These are phyloP conservation scores for Prunus campanulata DNA, from an alignment of 306 rosid genomes.

Conservation along the genomic window DNA sequence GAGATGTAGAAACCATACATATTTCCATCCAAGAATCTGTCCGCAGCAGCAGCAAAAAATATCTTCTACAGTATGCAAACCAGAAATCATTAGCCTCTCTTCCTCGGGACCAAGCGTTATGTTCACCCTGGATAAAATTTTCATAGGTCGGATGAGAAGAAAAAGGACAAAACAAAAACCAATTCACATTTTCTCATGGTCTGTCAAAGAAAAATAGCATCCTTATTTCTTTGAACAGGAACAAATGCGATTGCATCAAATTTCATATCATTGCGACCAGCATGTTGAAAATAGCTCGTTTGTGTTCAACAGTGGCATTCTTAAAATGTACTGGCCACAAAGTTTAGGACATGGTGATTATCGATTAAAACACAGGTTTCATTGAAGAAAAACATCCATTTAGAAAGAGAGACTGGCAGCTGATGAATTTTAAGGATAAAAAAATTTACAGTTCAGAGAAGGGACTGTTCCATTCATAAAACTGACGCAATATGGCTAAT, in stretches of 20 bases:
- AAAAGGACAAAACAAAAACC: conserved; percentile 13
- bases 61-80: conserved; percentile 86
- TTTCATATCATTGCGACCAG: not conserved
- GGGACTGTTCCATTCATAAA: not conserved
- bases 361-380: not conserved
- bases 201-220: not conserved
- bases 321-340: not conserved
- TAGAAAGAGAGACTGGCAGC: not conserved
- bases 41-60: conserved; percentile 84
- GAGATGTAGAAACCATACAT: conserved; percentile 50
- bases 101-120: conserved; percentile 58
- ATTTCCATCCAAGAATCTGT: conserved; percentile 92
- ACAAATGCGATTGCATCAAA: not conserved
- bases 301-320: not conserved
- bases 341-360: not conserved
- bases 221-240: not conserved
- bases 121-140: conserved; percentile 55
- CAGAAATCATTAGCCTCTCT: conserved; percentile 76
- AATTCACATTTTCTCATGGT: not conserved
- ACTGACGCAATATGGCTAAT: not conserved
- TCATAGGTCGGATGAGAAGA: conserved; percentile 16
- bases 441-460: not conserved
- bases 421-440: not conserved
- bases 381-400: not conserved
- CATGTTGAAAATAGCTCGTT: not conserved